A percentile compares a stretch with the other conserved stretches of the same genome.
Conservation (phyloP, 2,329 filamentous ascomycete species). For the Beauveria brongniartii region DNA sequence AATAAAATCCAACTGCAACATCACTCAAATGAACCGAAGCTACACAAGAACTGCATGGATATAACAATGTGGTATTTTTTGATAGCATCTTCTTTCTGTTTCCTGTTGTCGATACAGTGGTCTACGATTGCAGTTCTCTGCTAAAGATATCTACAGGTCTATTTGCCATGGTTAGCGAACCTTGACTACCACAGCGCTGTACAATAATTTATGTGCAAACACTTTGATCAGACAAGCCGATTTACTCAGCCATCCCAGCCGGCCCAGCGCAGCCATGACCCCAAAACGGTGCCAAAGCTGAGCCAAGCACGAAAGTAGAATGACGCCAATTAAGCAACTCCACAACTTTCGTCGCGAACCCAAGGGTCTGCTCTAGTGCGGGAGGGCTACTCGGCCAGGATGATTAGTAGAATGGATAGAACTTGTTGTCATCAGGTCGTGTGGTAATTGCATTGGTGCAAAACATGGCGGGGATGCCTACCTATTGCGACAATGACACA, state of each 20-base stretch:
- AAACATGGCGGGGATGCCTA: not conserved
- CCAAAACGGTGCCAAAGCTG: slow-evolving; percentile 49
- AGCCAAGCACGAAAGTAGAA: slow-evolving; percentile 49
- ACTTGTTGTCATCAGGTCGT: slow-evolving; percentile 40
- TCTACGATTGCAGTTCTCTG: not conserved
- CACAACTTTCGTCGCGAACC: slow-evolving; percentile 62
- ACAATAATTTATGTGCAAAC: not conserved
- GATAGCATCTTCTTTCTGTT: not conserved
- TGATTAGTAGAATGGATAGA: slow-evolving; percentile 70
- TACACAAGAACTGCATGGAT: not conserved
- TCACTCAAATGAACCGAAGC: too few species aligned
- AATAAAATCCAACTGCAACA: too few species aligned
- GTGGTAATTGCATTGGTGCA: not conserved
- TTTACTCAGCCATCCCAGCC: slow-evolving; percentile 61
- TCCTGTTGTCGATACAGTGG: not conserved
- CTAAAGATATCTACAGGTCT: not conserved
- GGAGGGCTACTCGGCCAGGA: slow-evolving; percentile 61
- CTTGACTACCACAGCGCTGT: not conserved
- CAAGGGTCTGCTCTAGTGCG: slow-evolving; percentile 49
- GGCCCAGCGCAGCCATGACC: slow-evolving; percentile 35
- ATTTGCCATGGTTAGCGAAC: slow-evolving; percentile 2
- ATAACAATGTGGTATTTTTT: not conserved
- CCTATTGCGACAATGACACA: not conserved
- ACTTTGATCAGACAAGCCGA: slow-evolving; percentile 53
- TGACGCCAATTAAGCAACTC: slow-evolving; percentile 52